These are phyloP conservation scores for Aquilaria malaccensis DNA, from an alignment of 345 rosid genomes.

Conservation along the genomic window DNA sequence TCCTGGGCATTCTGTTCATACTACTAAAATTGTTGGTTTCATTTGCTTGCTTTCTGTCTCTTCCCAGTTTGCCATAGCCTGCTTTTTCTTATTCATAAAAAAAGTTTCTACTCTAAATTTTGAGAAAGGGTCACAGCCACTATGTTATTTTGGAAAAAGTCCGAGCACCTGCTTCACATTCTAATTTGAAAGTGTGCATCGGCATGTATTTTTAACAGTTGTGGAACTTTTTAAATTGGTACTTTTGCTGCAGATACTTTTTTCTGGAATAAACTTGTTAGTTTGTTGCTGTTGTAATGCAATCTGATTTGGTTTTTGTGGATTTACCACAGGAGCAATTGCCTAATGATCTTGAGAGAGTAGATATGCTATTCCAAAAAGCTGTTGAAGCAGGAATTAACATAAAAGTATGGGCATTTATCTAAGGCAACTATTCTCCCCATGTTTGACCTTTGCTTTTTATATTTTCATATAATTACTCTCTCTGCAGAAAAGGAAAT, in stretches of 20 bases:
- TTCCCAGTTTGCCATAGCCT: too few relatives aligned
- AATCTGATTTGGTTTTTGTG: constrained; percentile 4
- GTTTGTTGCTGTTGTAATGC: neutral
- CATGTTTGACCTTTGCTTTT: neutral
- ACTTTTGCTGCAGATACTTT: neutral
- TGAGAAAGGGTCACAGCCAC: too few relatives aligned
- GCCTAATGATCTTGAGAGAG: constrained; percentile 76
- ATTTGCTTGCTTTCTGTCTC: too few relatives aligned
- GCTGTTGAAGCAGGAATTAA: constrained; percentile 66
- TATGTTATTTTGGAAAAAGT: too few relatives aligned
- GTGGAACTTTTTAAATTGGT: neutral
- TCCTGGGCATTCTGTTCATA: too few relatives aligned
- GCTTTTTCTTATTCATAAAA: too few relatives aligned
- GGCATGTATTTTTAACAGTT: constrained; percentile 1
- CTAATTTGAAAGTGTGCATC: too few relatives aligned
- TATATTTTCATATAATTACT: too few relatives aligned
- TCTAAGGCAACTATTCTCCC: constrained; percentile 2
- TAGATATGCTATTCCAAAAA: constrained; percentile 66
- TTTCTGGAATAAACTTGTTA: neutral
- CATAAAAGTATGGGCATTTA: constrained; percentile 51
- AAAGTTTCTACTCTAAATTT: too few relatives aligned
- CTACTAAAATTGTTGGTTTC: too few relatives aligned
- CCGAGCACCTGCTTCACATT: too few relatives aligned
- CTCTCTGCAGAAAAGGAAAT: too few relatives aligned
- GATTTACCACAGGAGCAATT: constrained; percentile 65